These are phyloP conservation scores for Haberlea rhodopensis DNA, from an alignment of 257 asterid genomes.

Conservation along the genomic window DNA sequence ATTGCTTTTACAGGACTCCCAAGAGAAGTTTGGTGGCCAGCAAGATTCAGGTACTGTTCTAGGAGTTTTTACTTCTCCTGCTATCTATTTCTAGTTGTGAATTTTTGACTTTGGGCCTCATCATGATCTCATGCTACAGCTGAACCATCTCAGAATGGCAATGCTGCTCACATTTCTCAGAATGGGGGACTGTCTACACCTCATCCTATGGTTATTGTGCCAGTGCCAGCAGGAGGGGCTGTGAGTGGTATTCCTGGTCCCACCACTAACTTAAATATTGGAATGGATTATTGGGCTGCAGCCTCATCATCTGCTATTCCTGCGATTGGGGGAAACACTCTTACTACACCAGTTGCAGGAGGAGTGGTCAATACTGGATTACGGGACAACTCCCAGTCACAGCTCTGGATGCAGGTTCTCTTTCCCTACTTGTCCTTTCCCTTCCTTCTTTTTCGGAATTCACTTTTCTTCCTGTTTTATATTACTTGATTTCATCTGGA, in stretches of 20 bases:
- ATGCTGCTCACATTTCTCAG: slow-evolving; percentile 59
- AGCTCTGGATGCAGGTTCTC: slow-evolving; percentile 69
- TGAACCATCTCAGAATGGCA: slow-evolving; percentile 65
- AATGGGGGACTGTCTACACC: slow-evolving; percentile 54
- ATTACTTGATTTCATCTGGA: not conserved
- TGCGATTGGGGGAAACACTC: slow-evolving; percentile 62
- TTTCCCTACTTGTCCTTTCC: slow-evolving; percentile 14
- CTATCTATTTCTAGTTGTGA: not conserved
- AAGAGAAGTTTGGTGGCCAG: slow-evolving; percentile 54
- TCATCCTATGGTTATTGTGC: slow-evolving; percentile 50
- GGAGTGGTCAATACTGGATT: slow-evolving; percentile 58
- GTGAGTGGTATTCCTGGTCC: slow-evolving; percentile 76
- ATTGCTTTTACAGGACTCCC: slow-evolving; percentile 48
- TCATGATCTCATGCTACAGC: slow-evolving; percentile 36
- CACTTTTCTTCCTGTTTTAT: not conserved
- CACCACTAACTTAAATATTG: slow-evolving; percentile 82
- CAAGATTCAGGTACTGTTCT: slow-evolving; percentile 59
- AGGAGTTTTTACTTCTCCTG: slow-evolving; percentile 17
- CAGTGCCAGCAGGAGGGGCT: slow-evolving; percentile 56
- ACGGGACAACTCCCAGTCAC: slow-evolving; percentile 68
- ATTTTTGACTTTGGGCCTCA: slow-evolving; percentile 21
- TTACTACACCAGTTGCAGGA: slow-evolving; percentile 59
- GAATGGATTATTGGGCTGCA: slow-evolving; percentile 91
- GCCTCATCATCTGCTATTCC: slow-evolving; percentile 61
- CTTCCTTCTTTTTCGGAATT: not conserved